These are phyloP conservation scores for Xerocomellus amylosporus DNA, from an alignment of 768 basidiomycete species.

Conservation along the genomic window DNA sequence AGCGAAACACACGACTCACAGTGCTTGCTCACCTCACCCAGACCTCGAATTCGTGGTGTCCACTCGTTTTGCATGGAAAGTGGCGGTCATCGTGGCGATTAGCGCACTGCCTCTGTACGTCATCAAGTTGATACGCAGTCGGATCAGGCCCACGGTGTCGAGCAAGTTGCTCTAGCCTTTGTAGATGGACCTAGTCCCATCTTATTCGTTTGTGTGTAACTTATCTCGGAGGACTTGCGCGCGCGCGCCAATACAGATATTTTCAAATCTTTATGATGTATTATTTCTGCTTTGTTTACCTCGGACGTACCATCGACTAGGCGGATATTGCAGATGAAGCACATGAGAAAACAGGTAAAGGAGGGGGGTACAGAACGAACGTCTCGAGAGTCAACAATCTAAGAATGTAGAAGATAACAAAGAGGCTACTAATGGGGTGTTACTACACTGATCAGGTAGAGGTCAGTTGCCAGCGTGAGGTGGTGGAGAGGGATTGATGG, in stretches of 20 bases:
- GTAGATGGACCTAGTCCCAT: not conserved
- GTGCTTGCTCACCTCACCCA: slow-evolving; percentile 30
- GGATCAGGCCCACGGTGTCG: slow-evolving; percentile 88
- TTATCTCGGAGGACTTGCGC: not conserved
- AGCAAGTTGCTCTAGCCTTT: slow-evolving; percentile 73
- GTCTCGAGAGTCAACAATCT: slow-evolving; percentile 12
- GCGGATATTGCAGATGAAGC: slow-evolving; percentile 30
- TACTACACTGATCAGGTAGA: slow-evolving; percentile 27
- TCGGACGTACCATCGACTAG: slow-evolving; percentile 16
- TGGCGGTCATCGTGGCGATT: slow-evolving; percentile 90
- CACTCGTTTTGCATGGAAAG: slow-evolving; percentile 87
- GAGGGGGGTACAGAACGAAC: slow-evolving; percentile 7
- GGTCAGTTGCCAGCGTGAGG: slow-evolving; percentile 34
- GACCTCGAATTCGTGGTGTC: slow-evolving; percentile 93
- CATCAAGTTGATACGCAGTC: slow-evolving; percentile 81
- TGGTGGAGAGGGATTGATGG: slow-evolving; percentile 51
- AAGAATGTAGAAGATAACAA: not conserved
- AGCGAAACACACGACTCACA: not conserved
- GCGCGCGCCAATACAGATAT: slow-evolving; percentile 4
- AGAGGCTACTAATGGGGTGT: slow-evolving; percentile 10
- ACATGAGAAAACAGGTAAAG: slow-evolving; percentile 4
- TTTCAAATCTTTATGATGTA: slow-evolving; percentile 40
- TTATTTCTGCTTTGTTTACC: slow-evolving; percentile 34
- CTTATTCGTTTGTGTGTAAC: not conserved
- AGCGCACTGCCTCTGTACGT: slow-evolving; percentile 90